A percentile compares a stretch with the other conserved stretches of the same genome.
These are phyloP conservation scores for Halophytophthora polymorphica DNA, from an alignment of 352 stramenopile species.

Conservation along the genomic window DNA sequence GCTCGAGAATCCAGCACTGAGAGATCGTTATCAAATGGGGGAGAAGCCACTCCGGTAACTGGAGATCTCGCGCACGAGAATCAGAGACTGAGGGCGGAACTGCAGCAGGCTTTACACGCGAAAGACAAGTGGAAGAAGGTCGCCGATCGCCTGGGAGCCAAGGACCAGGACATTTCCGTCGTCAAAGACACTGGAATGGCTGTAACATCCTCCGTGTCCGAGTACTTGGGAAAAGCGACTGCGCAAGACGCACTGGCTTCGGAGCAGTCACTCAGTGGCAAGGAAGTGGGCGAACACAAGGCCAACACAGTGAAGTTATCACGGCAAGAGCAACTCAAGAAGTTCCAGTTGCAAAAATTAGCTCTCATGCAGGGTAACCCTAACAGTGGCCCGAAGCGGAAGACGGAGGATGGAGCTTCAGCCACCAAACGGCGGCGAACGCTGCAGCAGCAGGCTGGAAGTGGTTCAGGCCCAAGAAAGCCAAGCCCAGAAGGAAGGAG, in stretches of 20 bases:
- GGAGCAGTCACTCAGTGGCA: no score
- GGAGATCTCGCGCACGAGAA: slow-evolving; percentile 31
- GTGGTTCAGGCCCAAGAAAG: neutral
- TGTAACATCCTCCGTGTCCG: no score
- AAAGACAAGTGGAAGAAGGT: slow-evolving; percentile 75
- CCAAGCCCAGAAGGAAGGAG: slow-evolving; percentile 1
- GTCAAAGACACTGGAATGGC: no score
- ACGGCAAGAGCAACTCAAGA: slow-evolving; percentile 54
- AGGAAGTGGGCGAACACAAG: slow-evolving; percentile 35
- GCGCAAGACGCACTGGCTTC: no score
- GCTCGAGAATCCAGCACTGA: neutral
- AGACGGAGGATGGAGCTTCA: slow-evolving; percentile 42
- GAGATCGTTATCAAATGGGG: neutral
- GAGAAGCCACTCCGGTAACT: neutral
- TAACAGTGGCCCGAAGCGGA: slow-evolving; percentile 50
- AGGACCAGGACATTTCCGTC: slow-evolving; percentile 9
- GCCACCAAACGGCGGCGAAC: slow-evolving; percentile 46
- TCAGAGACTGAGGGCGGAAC: slow-evolving; percentile 25
- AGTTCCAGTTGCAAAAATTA: slow-evolving; percentile 55
- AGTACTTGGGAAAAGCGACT: no score
- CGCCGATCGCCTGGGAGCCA: slow-evolving; percentile 35
- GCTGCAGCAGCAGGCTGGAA: slow-evolving; percentile 3
- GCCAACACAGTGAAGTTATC: slow-evolving; percentile 53
- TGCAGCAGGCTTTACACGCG: slow-evolving; percentile 28
- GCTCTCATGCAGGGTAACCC: slow-evolving; percentile 39